Base-by-base conservation (phyloP, 2,329 filamentous ascomycete genomes). In the Xylaria sp. region DNA sequence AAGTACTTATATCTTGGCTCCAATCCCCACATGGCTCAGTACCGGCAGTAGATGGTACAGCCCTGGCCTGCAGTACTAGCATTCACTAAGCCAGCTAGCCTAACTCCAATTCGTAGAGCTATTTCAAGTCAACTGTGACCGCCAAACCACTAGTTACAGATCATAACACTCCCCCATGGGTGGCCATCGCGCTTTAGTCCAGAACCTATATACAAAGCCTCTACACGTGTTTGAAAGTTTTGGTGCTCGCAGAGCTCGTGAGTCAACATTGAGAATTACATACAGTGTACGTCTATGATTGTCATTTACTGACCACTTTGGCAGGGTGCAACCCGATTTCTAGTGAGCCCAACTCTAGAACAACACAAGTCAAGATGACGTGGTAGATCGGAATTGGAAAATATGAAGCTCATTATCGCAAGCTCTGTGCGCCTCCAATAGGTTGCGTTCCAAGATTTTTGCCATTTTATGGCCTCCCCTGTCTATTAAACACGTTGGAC, bases 11-110 rank as follows among this genome's bases (percentile, higher is more conserved):
- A 7, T 13, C 26, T 57, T 46, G 40, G 53, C 28, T 38, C 28
- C 49, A 36, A 33, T 59, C 60, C 54, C 54, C 65, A 66, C 64
- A 59, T 53, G 4, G 44, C 53, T 53, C 17, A 31, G 15, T 38
- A 33, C 20, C 20, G 58, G 33, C n/a, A 38, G 51, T 31, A 53
- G 40, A 57, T 44, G 57, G 48, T 57, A 58, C 31, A 11, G 42
- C 17, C 17, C 40, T 62, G 59, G 51, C 49, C 31, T 44, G 42
- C 26, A 59, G 65, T 36, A 20, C 59, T 42, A 63, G 57, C 28
- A 54, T 28, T 6, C 65, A 44, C 65, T 54, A 63, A 53, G 5
- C 26, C 28, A 31, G 23, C 53, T 54, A 40, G 48, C 20, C 51
- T 49, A 36, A 17, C 11, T 48, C 42, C 26, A 28, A 38, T 23